Percentiles rank a stretch among this genome's conserved stretches.
These are phyloP conservation scores for Sugiyamaella marilandica DNA, from an alignment of 805 yeast species.

Conservation along the genomic window DNA sequence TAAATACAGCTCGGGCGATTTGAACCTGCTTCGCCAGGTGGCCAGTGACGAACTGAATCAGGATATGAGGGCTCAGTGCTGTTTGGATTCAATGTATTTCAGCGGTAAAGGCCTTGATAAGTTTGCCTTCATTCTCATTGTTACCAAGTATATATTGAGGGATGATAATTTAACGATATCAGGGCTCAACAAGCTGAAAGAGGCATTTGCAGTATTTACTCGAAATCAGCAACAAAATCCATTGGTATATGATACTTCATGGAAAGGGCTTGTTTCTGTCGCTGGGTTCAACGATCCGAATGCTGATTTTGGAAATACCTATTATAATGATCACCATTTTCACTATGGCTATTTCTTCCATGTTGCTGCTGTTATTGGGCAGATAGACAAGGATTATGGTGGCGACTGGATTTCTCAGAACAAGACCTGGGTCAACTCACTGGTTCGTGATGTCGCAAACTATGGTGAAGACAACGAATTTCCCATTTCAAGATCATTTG, in stretches of 20 bases:
- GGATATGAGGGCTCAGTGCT: slow-evolving; percentile 52
- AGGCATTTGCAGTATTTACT: slow-evolving; percentile 65
- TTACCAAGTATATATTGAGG: slow-evolving; percentile 53
- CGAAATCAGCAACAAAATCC: slow-evolving; percentile 66
- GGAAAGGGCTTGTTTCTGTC: slow-evolving; percentile 38
- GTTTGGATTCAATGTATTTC: slow-evolving; percentile 82
- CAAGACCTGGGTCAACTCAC: slow-evolving; percentile 53
- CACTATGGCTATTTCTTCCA: slow-evolving; percentile 79
- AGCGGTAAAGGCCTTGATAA: slow-evolving; percentile 86
- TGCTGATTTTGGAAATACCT: slow-evolving; percentile 71
- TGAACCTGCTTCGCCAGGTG: slow-evolving; percentile 34
- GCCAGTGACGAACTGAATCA: slow-evolving; percentile 49
- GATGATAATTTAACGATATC: slow-evolving; percentile 48
- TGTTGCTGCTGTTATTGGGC: slow-evolving; percentile 73
- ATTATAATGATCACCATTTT: slow-evolving; percentile 81
- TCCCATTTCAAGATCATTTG: slow-evolving; percentile 66
- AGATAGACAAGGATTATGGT: slow-evolving; percentile 49
- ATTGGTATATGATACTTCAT: slow-evolving; percentile 67
- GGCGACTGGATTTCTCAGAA: slow-evolving; percentile 47
- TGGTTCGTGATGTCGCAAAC: slow-evolving; percentile 64
- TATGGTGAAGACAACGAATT: slow-evolving; percentile 45
- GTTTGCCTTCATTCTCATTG: slow-evolving; percentile 80
- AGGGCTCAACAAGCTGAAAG: slow-evolving; percentile 55
- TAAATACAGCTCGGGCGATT: slow-evolving; percentile 2
- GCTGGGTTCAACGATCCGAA: slow-evolving; percentile 33